Conservation (phyloP, 306 rosid species). For the Alnus rubra region DNA sequence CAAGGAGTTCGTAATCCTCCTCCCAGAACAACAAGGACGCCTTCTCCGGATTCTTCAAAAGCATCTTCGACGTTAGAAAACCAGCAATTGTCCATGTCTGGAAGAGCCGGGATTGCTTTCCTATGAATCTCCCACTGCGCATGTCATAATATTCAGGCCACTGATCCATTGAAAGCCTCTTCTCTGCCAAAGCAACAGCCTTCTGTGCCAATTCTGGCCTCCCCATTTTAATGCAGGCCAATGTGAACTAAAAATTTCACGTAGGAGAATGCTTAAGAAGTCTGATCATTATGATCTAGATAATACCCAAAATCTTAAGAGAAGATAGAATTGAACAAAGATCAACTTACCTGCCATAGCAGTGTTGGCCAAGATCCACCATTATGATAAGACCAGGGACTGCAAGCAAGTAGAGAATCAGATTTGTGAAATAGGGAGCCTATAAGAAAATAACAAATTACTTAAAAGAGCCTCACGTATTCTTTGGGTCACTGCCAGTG, state of each 20-base stretch:
- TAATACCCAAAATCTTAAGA: constrained; percentile 1
- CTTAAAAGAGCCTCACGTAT: constrained; percentile 60
- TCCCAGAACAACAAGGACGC: constrained; percentile 87
- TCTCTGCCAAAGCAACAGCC: constrained; percentile 73
- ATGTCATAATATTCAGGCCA: constrained; percentile 93
- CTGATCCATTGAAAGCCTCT: constrained; percentile 55
- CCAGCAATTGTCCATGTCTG: constrained; percentile 90
- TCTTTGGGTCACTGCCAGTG: constrained; percentile 95
- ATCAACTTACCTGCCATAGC: constrained; percentile 76
- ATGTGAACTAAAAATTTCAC: constrained; percentile 52
- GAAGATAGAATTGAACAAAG: not conserved
- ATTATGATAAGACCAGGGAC: constrained; percentile 95
- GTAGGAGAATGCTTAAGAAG: constrained; percentile 13
- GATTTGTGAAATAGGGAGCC: constrained; percentile 12
- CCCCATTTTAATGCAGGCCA: constrained; percentile 94
- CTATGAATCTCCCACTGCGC: constrained; percentile 64
- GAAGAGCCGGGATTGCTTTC: constrained; percentile 68
- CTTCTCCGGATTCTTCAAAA: constrained; percentile 65
- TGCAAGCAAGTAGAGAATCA: constrained; percentile 42
- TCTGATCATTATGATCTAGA: not conserved
- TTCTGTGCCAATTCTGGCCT: constrained; percentile 63
- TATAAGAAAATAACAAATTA: not conserved
- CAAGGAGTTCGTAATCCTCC: constrained; percentile 81
- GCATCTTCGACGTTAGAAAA: constrained; percentile 71
- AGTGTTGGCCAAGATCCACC: constrained; percentile 98